Conservation (phyloP, 192 early-diverging fungal species). For the Phycomyces nitens region DNA sequence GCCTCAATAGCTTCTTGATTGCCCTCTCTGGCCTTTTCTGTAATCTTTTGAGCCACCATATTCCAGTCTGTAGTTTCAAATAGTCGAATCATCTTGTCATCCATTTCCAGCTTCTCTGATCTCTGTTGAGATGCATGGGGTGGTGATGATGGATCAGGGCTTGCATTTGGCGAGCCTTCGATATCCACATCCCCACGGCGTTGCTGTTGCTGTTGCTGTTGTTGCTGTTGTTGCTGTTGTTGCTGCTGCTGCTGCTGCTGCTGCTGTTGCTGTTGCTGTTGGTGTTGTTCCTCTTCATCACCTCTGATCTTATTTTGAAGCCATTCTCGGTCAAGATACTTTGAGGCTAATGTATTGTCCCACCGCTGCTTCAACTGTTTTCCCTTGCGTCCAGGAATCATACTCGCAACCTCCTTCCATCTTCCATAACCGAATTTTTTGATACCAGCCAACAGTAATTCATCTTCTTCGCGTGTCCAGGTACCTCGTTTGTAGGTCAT, state of each 20-base stretch:
- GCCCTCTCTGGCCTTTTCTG: conserved; percentile 22
- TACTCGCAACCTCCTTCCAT: conserved; percentile 31
- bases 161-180: neutral
- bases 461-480: conserved; percentile 35
- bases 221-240: neutral
- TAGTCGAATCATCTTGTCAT: conserved; percentile 11
- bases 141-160: neutral
- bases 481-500: conserved; percentile 27
- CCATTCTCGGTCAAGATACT: conserved; percentile 31
- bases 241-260: neutral
- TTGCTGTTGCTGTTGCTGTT: neutral
- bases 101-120: neutral
- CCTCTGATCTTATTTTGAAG: conserved; percentile 19
- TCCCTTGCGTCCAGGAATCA: conserved; percentile 32
- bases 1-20: conserved; percentile 16
- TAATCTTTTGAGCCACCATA: conserved; percentile 22
- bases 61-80: conserved; percentile 26
- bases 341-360: conserved; percentile 32
- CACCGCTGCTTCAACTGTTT: conserved; percentile 34
- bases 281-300: conserved; percentile 6
- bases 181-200: neutral
- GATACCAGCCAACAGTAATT: conserved; percentile 26
- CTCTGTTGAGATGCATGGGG: neutral
- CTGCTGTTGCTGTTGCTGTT: neutral
- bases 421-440: conserved; percentile 29